phyloP scores from a whole-genome alignment of 179 eudicot species.

The Amaranthus tricolor region DNA sequence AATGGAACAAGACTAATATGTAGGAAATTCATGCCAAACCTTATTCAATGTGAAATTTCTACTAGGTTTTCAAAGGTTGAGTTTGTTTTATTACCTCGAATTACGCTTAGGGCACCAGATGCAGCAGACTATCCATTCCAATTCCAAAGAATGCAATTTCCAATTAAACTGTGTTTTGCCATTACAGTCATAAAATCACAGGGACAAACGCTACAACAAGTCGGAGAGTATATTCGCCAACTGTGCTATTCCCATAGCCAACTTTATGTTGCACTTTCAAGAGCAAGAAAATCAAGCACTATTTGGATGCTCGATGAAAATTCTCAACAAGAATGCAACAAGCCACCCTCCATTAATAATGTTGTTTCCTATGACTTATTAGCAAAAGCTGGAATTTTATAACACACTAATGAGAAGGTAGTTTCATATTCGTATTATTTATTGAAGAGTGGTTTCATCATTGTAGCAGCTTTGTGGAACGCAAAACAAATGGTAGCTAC shows the following conservation, averaged over 20 bases:
- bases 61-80: conserved; percentile 11
- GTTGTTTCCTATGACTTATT: neutral
- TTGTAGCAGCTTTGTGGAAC: no score
- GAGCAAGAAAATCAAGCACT: no score
- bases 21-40: neutral
- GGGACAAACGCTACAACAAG: conserved; percentile 20
- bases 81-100: conserved; percentile 3
- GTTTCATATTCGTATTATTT: no score
- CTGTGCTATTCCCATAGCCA: no score
- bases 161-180: conserved; percentile 23
- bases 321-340: neutral
- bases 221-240: conserved; percentile 14
- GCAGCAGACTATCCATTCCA: neutral
- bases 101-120: neutral
- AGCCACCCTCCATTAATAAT: neutral
- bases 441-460: no score
- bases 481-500: no score
- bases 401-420: no score
- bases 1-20: neutral
- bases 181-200: conserved; percentile 26
- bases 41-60: no score
- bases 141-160: conserved; percentile 5
- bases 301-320: no score
- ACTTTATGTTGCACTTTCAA: no score
- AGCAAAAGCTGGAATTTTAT: no score